Evolutionary conservation across 2,329 filamentous ascomycete genomes (phyloP).

Genomic region (Apiospora saccharicola): DNA sequence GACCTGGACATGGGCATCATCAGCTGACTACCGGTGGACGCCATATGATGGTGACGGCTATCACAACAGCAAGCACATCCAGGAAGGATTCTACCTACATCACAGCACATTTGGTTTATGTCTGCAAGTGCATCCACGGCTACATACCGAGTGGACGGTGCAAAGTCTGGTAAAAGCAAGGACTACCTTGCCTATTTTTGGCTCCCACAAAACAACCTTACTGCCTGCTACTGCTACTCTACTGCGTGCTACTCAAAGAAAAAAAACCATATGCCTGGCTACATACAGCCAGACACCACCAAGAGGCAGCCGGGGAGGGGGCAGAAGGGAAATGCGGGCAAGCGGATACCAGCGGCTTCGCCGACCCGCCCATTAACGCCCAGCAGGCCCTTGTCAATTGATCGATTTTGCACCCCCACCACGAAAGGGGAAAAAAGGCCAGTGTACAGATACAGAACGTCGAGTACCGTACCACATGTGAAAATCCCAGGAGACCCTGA

Average conservation of each 20-base stretch:
- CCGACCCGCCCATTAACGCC: constrained; percentile 20
- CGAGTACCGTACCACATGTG: neutral
- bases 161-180: neutral
- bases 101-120: neutral
- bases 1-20: neutral
- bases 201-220: neutral
- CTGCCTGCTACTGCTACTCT: neutral
- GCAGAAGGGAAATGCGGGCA: constrained; percentile 10
- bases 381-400: constrained; percentile 2
- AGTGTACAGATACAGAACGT: neutral
- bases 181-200: constrained; percentile 9
- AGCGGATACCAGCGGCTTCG: constrained; percentile 21
- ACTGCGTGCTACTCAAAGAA: neutral
- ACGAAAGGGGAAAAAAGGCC: neutral
- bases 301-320: constrained; percentile 16
- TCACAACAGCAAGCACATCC: neutral
- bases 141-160: constrained; percentile 12
- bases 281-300: too few relatives aligned
- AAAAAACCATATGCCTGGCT: neutral
- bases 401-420: constrained; percentile 13
- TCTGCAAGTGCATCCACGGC: neutral
- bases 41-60: neutral
- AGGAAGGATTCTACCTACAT: neutral
- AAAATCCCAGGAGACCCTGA: constrained; percentile 14
- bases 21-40: neutral